Conservation (phyloP, 176 grass and related monocot species). For the Carex myosuroides region DNA sequence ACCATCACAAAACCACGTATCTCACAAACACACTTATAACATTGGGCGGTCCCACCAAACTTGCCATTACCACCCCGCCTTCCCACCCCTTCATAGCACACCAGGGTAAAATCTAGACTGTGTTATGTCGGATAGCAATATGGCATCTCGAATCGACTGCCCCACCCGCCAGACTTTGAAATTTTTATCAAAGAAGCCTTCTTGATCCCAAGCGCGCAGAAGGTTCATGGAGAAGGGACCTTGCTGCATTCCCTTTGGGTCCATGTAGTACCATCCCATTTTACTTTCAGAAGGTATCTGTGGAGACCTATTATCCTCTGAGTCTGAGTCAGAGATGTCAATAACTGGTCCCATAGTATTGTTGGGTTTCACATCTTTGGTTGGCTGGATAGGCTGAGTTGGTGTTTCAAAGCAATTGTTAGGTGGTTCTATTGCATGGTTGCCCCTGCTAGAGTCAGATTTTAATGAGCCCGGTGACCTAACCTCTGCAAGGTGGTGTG, state of each 20-base stretch:
- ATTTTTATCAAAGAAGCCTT: constrained; percentile 31
- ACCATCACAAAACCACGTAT: background rate
- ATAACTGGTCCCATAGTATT: background rate
- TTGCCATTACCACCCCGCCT: background rate
- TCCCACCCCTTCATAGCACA: background rate
- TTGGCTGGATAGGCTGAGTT: background rate
- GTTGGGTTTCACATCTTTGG: background rate
- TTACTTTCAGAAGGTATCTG: background rate
- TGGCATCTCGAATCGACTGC: constrained; percentile 20
- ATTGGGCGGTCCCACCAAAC: background rate
- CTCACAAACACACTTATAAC: too few relatives aligned
- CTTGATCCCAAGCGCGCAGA: constrained; percentile 22
- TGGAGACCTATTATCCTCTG: background rate
- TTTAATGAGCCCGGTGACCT: background rate
- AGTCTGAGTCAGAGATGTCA: constrained; percentile 5
- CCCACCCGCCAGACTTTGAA: constrained; percentile 56
- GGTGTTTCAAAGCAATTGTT: too few relatives aligned
- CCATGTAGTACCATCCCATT: constrained; percentile 1
- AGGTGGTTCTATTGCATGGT: too few relatives aligned
- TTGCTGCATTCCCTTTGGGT: background rate
- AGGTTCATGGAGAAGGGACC: constrained; percentile 3
- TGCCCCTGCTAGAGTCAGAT: background rate
- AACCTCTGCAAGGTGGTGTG: background rate
- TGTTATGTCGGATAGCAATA: constrained; percentile 33
- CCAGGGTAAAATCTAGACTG: background rate